Evolutionary conservation across 2,329 filamentous ascomycete species (phyloP), one percentile per base, ranked within the genome.

Genomic region (Fusarium tuaranense): DNA sequence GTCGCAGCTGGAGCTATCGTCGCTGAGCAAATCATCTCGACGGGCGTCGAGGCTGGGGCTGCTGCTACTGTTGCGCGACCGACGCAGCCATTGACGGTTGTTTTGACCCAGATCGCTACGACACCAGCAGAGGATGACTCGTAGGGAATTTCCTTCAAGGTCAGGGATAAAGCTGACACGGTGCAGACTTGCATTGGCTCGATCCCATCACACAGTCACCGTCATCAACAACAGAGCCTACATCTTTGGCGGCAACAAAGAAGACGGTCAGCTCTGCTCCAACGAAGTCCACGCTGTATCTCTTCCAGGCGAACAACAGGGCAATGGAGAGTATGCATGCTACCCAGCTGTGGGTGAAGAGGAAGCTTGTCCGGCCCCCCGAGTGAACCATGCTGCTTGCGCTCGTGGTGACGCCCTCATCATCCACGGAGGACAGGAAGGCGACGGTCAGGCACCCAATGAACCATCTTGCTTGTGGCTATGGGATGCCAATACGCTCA

Each of bases 21-120:
- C 12, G 70, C 38, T 3, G 74, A 76, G n/a, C 74, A 76, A n/a
- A 39, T 75, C 22, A 36, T 76, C 27, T 75, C 74, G 5, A 76
- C 74, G 0, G 74, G 72, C 9, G 36, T 76, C 2, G 27, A 77
- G 27, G 74, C 74, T 10, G 74, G 74, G 4, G 74, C 67, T 2
- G 74, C 70, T 53, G 74, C 72, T 1, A 67, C 70, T 0, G 57
- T 76, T 13, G 74, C 74, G 1, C 65, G 58, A 14, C 74, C 74
- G n/a, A 73, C 74, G 16, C 72, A 77, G 20, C 74, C 74, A 4
- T 48, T 76, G 22, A 73, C 57, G 9, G 74, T 72, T 27, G 63
- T 76, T 5, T 63, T 76, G n/a, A 76, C 67, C 27, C 74, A 76
- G 58, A 68, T 77, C 8, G 74, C 74, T 5, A 38, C 53, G 4